Base-by-base conservation (phyloP, 2,329 filamentous ascomycete species). In the Hyphodiscus sp. region DNA sequence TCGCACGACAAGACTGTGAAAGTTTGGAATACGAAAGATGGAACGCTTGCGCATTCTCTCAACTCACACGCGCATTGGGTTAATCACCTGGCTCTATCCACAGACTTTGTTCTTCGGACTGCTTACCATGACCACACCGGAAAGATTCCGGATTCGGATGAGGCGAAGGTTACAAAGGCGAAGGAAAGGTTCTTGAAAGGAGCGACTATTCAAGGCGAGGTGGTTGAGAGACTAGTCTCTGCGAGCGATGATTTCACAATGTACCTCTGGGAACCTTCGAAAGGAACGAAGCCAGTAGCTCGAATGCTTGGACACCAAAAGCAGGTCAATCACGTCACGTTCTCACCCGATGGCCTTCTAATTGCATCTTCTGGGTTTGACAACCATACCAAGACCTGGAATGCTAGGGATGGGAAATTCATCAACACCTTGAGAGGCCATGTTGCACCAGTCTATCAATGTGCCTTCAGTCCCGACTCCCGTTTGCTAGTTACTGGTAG, bases 221-320 rank as follows among this genome's bases (percentile, higher is more conserved):
- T 95, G 20, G 83, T 87, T 1, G 94, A 99, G 73, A 82, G 89
- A 26, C 73, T 97, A 3, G 88, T 95, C 2, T 95, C 91, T 9
- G 94, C 92, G 2, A 92, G 87, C 61, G 94, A 97, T 67, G 94
- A 99, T 70, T 95, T 91, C 69, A 96, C 91, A 6, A 92, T 99
- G 80, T 96, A 91, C 68, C 79, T 99, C 8, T 99, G 92, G 92
- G 89, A 95, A 56, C 91, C 91, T 0, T 77, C 84, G 10, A 78
- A 76, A 44, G 85, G 86, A 3, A 88, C 78, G 8, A 96, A 97
- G 69, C 91, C 92, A 0, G 76, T 97, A 2, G 87, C 89, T n/a
- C 79, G 91, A 33, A 80, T 97, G 72, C 73, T 90, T n/a, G 94
- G 94, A 1, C 94, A 99, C 66, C 90, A 96, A 69, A 97, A 97